These are phyloP conservation scores for Coemansia sp. DNA, from an alignment of 192 early-diverging fungal species.

Conservation along the genomic window DNA sequence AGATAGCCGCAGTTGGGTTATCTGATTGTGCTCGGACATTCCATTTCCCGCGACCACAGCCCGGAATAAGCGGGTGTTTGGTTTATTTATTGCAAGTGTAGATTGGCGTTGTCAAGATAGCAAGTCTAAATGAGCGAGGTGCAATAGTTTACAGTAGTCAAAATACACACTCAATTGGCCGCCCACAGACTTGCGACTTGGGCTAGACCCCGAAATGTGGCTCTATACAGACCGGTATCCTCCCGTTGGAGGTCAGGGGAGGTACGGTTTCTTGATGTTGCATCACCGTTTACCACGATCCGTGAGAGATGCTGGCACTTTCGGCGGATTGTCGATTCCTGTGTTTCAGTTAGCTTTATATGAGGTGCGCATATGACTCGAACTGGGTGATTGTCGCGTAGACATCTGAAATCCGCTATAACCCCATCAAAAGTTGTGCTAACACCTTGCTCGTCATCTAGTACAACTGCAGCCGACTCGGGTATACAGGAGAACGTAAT, in stretches of 20 bases:
- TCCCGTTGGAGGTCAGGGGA: not conserved
- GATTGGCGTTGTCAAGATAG: not conserved
- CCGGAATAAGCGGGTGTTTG: not conserved
- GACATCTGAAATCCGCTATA: conserved; percentile 4
- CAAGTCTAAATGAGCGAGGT: not conserved
- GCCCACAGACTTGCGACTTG: conserved; percentile 4
- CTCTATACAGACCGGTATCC: not conserved
- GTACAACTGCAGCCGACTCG: not conserved
- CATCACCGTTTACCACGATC: not conserved
- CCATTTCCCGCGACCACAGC: not conserved
- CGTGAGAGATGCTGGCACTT: conserved; percentile 11
- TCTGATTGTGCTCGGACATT: conserved; percentile 3
- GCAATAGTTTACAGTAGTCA: not conserved
- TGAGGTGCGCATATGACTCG: conserved; percentile 13
- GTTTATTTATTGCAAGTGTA: not conserved
- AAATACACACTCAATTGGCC: not conserved
- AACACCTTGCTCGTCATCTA: not conserved
- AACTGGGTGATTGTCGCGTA: conserved; percentile 17
- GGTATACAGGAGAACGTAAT: conserved; percentile 7
- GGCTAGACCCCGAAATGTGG: not conserved
- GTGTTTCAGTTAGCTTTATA: conserved; percentile 12
- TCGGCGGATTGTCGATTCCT: conserved; percentile 17
- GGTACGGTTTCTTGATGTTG: not conserved
- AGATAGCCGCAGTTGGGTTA: not conserved
- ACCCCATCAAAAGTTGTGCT: not conserved